Evolutionary conservation across 768 basidiomycete species (phyloP).

Genomic region (Hericium rajendrae): DNA sequence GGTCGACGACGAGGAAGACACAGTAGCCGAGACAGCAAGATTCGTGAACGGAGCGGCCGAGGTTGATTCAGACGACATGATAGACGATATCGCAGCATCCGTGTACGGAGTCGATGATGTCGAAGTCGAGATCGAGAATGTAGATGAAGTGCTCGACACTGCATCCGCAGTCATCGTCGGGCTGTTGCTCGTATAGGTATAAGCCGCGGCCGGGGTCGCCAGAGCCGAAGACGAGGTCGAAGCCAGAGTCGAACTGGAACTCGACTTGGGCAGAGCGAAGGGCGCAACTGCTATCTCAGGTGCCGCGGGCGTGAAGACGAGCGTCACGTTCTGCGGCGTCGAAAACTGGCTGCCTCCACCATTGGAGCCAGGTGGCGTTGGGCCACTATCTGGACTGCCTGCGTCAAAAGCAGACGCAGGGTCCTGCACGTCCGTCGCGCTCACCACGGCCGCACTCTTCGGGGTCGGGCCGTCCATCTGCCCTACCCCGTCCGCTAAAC

Average conservation of each 20-base stretch:
- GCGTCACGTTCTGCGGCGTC: conserved; percentile 34
- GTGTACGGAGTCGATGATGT: no score
- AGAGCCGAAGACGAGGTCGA: not conserved
- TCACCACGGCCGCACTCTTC: conserved; percentile 3
- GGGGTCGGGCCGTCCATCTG: conserved; percentile 6
- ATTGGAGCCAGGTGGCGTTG: conserved; percentile 7
- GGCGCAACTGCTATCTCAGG: conserved; percentile 20
- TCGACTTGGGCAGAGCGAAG: not conserved
- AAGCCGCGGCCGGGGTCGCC: no score
- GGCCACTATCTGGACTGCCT: not conserved
- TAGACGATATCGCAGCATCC: no score
- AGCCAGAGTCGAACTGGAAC: not conserved
- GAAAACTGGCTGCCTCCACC: conserved; percentile 9
- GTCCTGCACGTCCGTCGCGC: conserved; percentile 5
- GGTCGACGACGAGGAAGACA: not conserved
- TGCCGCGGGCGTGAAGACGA: conserved; percentile 39
- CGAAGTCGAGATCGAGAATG: no score
- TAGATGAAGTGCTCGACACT: not conserved
- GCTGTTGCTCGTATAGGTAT: no score
- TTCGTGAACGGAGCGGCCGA: no score
- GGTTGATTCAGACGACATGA: no score
- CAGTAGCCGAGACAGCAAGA: not conserved
- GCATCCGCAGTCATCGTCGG: not conserved
- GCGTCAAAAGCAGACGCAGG: not conserved
- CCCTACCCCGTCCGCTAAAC: not conserved